Conservation (phyloP, 768 basidiomycete genomes). For the Phanerochaete sordida region DNA sequence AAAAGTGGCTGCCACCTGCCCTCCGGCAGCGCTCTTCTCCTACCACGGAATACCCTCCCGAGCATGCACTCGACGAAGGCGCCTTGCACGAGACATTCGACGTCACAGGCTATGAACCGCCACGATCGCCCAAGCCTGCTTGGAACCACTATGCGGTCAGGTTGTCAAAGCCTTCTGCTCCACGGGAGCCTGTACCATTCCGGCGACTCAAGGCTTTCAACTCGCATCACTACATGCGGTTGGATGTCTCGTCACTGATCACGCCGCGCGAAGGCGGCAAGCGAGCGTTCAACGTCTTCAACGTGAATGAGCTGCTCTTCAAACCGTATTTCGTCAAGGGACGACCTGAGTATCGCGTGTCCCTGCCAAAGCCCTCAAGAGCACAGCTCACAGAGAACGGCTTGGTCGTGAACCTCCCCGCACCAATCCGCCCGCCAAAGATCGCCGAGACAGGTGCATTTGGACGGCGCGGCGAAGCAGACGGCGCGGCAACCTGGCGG, state of each 20-base stretch:
- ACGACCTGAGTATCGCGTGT: constrained; percentile 31
- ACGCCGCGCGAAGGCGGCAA: constrained; percentile 66
- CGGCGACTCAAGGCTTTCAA: constrained; percentile 45
- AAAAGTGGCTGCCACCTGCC: constrained; percentile 28
- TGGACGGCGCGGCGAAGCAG: constrained; percentile 31
- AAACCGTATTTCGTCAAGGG: constrained; percentile 34
- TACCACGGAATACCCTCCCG: not conserved
- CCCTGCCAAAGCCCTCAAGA: constrained; percentile 29
- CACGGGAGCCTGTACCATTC: constrained; percentile 42
- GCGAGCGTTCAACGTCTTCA: constrained; percentile 57
- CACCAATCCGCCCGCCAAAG: constrained; percentile 15
- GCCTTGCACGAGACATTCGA: constrained; percentile 21
- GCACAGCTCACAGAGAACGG: constrained; percentile 6
- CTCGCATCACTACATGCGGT: constrained; percentile 39
- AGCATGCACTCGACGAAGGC: constrained; percentile 8
- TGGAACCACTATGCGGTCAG: constrained; percentile 25
- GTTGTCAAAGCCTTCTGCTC: constrained; percentile 38
- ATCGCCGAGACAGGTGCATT: constrained; percentile 16
- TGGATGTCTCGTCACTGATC: constrained; percentile 68
- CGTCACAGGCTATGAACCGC: constrained; percentile 22
- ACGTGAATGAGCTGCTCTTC: constrained; percentile 65
- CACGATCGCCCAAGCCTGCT: constrained; percentile 21
- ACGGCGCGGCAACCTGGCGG: constrained; percentile 38
- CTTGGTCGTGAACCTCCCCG: constrained; percentile 40
- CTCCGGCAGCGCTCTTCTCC: constrained; percentile 10